These are phyloP conservation scores for Hypoxylon sp. DNA, from an alignment of 2,329 filamentous ascomycete species.

Conservation along the genomic window DNA sequence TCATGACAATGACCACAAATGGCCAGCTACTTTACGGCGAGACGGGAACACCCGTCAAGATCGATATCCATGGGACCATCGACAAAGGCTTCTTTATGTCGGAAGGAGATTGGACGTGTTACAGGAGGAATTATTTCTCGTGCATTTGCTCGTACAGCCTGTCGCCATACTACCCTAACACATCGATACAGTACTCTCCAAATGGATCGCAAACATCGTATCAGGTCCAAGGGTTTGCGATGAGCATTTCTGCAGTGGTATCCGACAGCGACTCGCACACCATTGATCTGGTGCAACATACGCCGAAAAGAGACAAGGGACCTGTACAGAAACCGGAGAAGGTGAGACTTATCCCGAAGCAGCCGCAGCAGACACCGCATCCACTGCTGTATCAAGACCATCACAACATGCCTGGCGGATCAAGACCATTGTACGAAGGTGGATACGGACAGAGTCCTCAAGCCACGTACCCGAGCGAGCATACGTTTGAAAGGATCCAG, in stretches of 20 bases:
- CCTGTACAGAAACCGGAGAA: slow-evolving; percentile 80
- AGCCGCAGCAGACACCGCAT: slow-evolving; percentile 64
- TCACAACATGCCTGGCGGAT: slow-evolving; percentile 51
- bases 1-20: slow-evolving; percentile 63
- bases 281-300: slow-evolving; percentile 90
- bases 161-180: slow-evolving; percentile 65
- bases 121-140: slow-evolving; percentile 90
- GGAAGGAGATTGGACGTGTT: slow-evolving; percentile 91
- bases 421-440: slow-evolving; percentile 57
- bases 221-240: slow-evolving; percentile 79
- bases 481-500: slow-evolving; percentile 88
- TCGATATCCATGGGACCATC: slow-evolving; percentile 82
- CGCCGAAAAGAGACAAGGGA: slow-evolving; percentile 90
- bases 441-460: slow-evolving; percentile 55
- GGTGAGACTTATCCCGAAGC: slow-evolving; percentile 74
- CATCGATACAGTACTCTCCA: slow-evolving; percentile 65
- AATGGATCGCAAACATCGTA: slow-evolving; percentile 67
- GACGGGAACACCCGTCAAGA: slow-evolving; percentile 66
- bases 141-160: slow-evolving; percentile 84
- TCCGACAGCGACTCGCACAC: slow-evolving; percentile 79
- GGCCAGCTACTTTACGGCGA: slow-evolving; percentile 74
- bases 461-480: slow-evolving; percentile 62
- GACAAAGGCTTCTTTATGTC: slow-evolving; percentile 90
- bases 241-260: slow-evolving; percentile 86
- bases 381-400: slow-evolving; percentile 61